Percentiles rank a stretch among this genome's conserved stretches.
phyloP scores from a whole-genome alignment of 2,329 filamentous ascomycete species.

The Xylariomycetidae sp. region DNA sequence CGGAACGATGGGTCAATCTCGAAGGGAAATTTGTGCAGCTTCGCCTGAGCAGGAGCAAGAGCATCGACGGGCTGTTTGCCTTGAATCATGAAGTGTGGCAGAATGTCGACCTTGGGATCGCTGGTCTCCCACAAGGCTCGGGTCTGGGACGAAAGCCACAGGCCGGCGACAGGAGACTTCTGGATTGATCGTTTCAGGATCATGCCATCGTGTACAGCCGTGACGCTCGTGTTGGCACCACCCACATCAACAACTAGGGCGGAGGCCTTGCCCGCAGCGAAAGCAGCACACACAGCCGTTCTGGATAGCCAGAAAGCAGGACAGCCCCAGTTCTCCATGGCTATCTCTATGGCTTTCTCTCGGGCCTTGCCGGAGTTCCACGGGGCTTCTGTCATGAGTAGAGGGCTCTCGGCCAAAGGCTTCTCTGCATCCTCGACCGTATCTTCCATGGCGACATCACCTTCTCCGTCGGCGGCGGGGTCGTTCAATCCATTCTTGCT shows the following conservation, averaged over 20 bases:
- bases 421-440: constrained; percentile 66
- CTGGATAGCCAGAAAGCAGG: constrained; percentile 92
- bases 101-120: constrained; percentile 66
- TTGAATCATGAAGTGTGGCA: constrained; percentile 82
- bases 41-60: constrained; percentile 71
- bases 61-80: constrained; percentile 88
- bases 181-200: constrained; percentile 87
- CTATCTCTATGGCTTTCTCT: constrained; percentile 92
- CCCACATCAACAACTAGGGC: constrained; percentile 62
- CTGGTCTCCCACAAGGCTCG: constrained; percentile 71
- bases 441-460: constrained; percentile 56
- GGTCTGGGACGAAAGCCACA: constrained; percentile 87
- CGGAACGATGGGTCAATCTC: constrained; percentile 67
- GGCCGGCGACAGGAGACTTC: constrained; percentile 77
- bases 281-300: constrained; percentile 84
- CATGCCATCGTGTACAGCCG: constrained; percentile 87
- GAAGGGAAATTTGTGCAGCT: constrained; percentile 64
- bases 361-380: constrained; percentile 87
- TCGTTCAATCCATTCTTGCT: constrained; percentile 78
- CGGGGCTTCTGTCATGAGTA: constrained; percentile 89
- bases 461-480: constrained; percentile 56
- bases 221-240: constrained; percentile 22
- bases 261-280: constrained; percentile 88
- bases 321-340: constrained; percentile 94
- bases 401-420: constrained; percentile 79